Evolutionary conservation across 805 yeast species (phyloP).

Genomic region (Myxozyma sirexii): DNA sequence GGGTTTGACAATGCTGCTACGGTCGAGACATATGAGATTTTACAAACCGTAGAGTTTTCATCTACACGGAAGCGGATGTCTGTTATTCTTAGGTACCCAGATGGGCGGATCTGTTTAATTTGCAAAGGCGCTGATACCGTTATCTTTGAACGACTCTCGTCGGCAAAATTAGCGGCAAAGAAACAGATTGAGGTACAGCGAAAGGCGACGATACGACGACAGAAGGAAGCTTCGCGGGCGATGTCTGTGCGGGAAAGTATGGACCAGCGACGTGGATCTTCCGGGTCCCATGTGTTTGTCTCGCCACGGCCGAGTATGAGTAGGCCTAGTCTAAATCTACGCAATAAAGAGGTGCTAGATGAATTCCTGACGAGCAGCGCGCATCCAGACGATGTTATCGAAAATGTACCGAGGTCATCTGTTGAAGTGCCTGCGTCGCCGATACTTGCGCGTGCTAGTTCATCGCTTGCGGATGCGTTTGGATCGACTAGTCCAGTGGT

Average conservation of each 20-base stretch:
- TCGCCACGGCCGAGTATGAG: slow-evolving; percentile 43
- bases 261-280: slow-evolving; percentile 37
- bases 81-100: slow-evolving; percentile 75
- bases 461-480: slow-evolving; percentile 12
- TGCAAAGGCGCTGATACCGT: slow-evolving; percentile 97
- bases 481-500: slow-evolving; percentile 5
- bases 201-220: slow-evolving; percentile 63
- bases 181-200: slow-evolving; percentile 66
- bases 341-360: slow-evolving; percentile 38
- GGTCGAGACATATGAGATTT: slow-evolving; percentile 67
- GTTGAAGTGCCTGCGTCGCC: slow-evolving; percentile 24
- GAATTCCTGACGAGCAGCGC: slow-evolving; percentile 34
- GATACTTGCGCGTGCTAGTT: slow-evolving; percentile 4
- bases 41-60: slow-evolving; percentile 83
- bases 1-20: slow-evolving; percentile 71
- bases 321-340: slow-evolving; percentile 39
- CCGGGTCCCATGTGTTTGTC: background rate
- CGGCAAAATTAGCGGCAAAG: slow-evolving; percentile 59
- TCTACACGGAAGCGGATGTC: slow-evolving; percentile 94
- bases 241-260: slow-evolving; percentile 54
- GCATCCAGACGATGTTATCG: slow-evolving; percentile 38
- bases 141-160: slow-evolving; percentile 70
- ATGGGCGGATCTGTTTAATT: slow-evolving; percentile 69
- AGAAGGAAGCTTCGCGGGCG: slow-evolving; percentile 74
- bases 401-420: slow-evolving; percentile 22